phyloP scores from a whole-genome alignment of 1,139 yeast genomes.

The Sugiyamaella novakii region DNA sequence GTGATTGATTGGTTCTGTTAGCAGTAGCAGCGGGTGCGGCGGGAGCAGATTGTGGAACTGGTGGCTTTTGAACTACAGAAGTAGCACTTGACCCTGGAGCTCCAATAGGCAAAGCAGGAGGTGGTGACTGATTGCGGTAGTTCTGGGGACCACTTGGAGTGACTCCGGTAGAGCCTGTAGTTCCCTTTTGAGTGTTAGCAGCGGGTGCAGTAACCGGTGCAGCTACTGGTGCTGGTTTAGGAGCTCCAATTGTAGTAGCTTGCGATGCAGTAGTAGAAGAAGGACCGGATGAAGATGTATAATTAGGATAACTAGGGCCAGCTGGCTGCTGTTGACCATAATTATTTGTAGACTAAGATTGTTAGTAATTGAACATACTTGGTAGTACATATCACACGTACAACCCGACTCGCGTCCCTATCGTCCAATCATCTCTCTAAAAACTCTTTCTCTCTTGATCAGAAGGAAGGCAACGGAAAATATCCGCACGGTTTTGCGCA shows the following conservation, averaged over 20 bases:
- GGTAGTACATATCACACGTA: no score
- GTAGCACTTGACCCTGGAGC: background rate
- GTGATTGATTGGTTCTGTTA: constrained; percentile 1
- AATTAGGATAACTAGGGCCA: constrained; percentile 14
- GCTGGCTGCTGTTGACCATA: constrained; percentile 13
- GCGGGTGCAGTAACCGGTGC: constrained; percentile 30
- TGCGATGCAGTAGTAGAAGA: constrained; percentile 2
- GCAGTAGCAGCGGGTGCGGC: constrained; percentile 29
- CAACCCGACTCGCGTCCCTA: background rate
- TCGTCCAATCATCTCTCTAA: background rate
- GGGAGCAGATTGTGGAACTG: constrained; percentile 23
- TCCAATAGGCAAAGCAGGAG: constrained; percentile 1
- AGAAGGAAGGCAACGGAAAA: constrained; percentile 51
- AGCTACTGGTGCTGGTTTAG: constrained; percentile 30
- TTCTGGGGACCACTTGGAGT: constrained; percentile 40
- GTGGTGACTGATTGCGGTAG: constrained; percentile 42
- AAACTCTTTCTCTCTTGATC: constrained; percentile 28
- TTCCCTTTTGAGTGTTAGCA: no score
- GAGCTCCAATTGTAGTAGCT: constrained; percentile 19
- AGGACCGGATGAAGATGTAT: constrained; percentile 12
- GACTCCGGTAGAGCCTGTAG: no score
- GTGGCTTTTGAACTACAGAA: background rate
- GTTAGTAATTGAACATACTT: constrained; percentile 2
- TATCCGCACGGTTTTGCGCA: constrained; percentile 44
- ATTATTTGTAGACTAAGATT: constrained; percentile 8